Evolutionary conservation across 2,329 filamentous ascomycete species (phyloP), one percentile per base, ranked within the genome.

Genomic region (Intubia oerlemansii): DNA sequence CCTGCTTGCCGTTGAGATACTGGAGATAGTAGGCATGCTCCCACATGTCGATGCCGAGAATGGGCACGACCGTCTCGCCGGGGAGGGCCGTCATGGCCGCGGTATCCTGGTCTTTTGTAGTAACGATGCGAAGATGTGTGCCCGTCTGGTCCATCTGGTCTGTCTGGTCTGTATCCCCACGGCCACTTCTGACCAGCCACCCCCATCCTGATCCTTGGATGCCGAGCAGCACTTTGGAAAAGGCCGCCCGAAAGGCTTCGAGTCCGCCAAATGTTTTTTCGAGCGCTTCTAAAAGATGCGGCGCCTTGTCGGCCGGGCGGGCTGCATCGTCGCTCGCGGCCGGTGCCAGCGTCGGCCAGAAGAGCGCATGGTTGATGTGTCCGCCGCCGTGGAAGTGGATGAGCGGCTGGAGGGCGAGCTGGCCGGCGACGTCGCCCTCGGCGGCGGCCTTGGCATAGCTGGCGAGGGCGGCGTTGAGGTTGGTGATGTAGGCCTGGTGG

Each of bases 21-120:
- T 78, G 79, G 12, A 90, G 53, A 44, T 91, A 91, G 46, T 90
- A 91, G 1, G 81, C 81, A 53, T 91, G 81, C 54, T 91, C 81
- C 81, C 80, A 90, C 67, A 90, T 84, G 47, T 91, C 81, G 2
- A 91, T 59, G 0, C 79, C 80, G 24, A 82, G 59, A 10, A 90
- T 52, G 5, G 74, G 73, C 14, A 66, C 60, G 43, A n/a, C n/a
- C n/a, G n/a, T n/a, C n/a, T n/a, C n/a, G n/a, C n/a, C n/a, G n/a
- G n/a, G n/a, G n/a, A n/a, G n/a, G n/a, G n/a, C n/a, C n/a, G n/a
- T n/a, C n/a, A n/a, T n/a, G n/a, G n/a, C n/a, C n/a, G n/a, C n/a
- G n/a, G n/a, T n/a, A n/a, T 90, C 81, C 53, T 91, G 81, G 45
- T 91, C 80, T 45, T 81, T 79, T 6, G 76, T 82, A 0, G 74